Evolutionary conservation across 164 flowering plant species (phyloP).

Genomic region (Vitis rupestris): DNA sequence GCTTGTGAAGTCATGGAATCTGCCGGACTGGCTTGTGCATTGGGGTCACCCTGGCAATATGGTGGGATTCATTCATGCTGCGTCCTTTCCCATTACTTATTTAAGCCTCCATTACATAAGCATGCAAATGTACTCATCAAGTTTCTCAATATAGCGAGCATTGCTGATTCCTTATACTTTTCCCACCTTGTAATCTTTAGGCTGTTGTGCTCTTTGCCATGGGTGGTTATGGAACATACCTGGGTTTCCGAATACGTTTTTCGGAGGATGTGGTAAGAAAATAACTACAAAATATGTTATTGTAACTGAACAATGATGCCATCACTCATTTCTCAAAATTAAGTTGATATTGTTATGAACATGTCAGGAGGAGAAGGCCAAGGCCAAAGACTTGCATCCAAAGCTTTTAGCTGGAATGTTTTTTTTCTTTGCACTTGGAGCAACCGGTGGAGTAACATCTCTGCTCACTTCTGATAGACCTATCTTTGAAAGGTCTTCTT

Average conservation of each 20-base stretch:
- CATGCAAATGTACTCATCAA: neutral
- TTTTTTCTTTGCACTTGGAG: constrained; percentile 94
- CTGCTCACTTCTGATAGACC: constrained; percentile 87
- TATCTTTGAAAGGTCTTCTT: constrained; percentile 74
- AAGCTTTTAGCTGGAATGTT: constrained; percentile 94
- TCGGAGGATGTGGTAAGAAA: constrained; percentile 71
- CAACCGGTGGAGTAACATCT: constrained; percentile 88
- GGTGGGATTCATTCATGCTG: constrained; percentile 34
- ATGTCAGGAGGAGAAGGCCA: constrained; percentile 90
- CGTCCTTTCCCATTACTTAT: neutral
- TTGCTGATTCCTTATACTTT: neutral
- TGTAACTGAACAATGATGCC: neutral
- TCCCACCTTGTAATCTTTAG: constrained; percentile 26
- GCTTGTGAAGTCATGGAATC: constrained; percentile 63
- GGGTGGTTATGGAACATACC: constrained; percentile 97
- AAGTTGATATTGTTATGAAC: neutral
- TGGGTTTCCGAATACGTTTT: constrained; percentile 75
- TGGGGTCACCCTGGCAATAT: constrained; percentile 99
- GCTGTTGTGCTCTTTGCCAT: constrained; percentile 95
- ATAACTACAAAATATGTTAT: too few relatives aligned
- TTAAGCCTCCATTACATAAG: neutral
- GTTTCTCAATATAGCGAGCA: too few relatives aligned
- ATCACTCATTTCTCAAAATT: neutral
- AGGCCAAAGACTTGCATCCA: constrained; percentile 94
- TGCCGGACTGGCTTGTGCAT: constrained; percentile 93